phyloP scores from a whole-genome alignment of 192 early-diverging fungal genomes.

The Geranomyces variabilis region DNA sequence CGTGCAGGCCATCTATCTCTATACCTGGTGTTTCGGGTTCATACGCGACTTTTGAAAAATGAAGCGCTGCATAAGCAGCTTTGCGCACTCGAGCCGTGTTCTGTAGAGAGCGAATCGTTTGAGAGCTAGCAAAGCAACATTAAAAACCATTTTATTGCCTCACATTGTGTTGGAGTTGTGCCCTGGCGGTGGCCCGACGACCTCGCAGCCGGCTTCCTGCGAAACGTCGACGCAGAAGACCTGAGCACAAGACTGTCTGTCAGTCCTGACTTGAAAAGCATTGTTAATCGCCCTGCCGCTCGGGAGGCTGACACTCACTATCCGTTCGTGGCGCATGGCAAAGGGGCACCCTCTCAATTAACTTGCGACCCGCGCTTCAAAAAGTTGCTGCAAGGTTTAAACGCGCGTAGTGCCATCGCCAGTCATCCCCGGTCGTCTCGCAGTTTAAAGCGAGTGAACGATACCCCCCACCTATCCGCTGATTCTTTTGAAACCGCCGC shows the following conservation, averaged over 20 bases:
- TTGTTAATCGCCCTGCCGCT: too few species aligned
- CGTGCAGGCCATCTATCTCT: background rate
- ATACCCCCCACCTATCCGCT: too few species aligned
- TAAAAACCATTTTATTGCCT: background rate
- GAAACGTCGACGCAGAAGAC: background rate
- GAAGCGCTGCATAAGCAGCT: slow-evolving; percentile 3
- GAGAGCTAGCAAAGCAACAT: background rate
- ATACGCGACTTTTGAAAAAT: slow-evolving; percentile 1
- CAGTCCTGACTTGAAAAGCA: too few species aligned
- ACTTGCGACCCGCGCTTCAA: too few species aligned
- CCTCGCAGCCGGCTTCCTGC: slow-evolving; percentile 9
- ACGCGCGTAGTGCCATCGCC: too few species aligned
- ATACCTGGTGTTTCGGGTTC: slow-evolving; percentile 8
- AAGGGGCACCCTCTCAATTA: too few species aligned
- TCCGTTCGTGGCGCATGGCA: too few species aligned
- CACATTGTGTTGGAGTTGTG: background rate
- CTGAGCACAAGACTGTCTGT: background rate
- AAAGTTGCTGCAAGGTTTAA: too few species aligned
- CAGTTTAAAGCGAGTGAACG: too few species aligned
- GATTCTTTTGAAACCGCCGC: too few species aligned
- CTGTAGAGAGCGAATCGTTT: background rate
- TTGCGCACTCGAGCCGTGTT: slow-evolving; percentile 1
- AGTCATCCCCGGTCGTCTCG: too few species aligned
- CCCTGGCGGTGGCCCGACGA: background rate
- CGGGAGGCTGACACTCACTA: too few species aligned